Percentiles rank a stretch among this genome's conserved stretches.
Conservation (phyloP, 2,329 filamentous ascomycete genomes). For the Penicillium palitans region DNA sequence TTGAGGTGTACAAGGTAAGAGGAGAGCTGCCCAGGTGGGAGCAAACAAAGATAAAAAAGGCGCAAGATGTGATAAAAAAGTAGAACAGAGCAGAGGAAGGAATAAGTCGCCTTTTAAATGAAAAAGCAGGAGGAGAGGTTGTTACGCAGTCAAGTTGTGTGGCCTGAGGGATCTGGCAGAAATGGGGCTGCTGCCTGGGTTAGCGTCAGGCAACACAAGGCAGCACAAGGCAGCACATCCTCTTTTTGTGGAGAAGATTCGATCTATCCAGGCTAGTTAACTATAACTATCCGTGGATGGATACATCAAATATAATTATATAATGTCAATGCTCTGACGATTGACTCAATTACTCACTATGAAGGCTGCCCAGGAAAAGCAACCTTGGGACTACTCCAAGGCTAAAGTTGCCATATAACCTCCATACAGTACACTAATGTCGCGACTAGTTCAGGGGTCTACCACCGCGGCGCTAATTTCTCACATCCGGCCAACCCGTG, state of each 20-base stretch:
- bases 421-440: background rate
- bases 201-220: background rate
- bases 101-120: background rate
- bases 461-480: background rate
- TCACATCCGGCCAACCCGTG: background rate
- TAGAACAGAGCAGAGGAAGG: background rate
- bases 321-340: no score
- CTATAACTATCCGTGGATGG: no score
- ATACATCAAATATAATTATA: no score
- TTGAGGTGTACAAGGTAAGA: background rate
- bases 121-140: background rate
- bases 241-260: background rate
- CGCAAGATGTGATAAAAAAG: background rate
- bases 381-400: no score
- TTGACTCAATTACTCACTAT: no score
- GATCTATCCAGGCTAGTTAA: background rate
- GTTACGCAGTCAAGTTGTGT: background rate
- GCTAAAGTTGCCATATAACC: no score
- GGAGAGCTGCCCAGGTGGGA: background rate
- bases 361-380: no score
- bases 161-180: background rate
- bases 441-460: background rate
- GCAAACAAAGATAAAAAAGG: background rate
- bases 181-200: conserved; percentile 5
- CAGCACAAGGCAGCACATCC: conserved; percentile 7